Evolutionary conservation across 108 stramenopile species (phyloP).

Genomic region (Skeletonema tropicum): DNA sequence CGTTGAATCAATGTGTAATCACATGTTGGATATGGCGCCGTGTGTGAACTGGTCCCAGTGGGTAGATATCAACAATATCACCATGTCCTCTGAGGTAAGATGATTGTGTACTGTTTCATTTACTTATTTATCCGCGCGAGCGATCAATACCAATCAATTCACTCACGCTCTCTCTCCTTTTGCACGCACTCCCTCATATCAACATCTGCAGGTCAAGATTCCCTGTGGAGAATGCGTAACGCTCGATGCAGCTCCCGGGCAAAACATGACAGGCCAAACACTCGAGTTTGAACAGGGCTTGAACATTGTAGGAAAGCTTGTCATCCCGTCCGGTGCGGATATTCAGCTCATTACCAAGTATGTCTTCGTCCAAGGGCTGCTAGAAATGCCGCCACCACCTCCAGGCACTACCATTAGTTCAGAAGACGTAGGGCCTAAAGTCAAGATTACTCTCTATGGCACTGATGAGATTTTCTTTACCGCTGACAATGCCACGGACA

Average conservation of each 20-base stretch:
- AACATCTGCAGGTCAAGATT: constrained; percentile 7
- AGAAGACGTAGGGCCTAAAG: neutral
- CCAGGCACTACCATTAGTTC: neutral
- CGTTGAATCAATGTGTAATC: constrained; percentile 3
- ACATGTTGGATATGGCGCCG: constrained; percentile 1
- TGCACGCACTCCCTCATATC: neutral
- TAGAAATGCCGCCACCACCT: constrained; percentile 12
- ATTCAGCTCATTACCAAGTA: constrained; percentile 11
- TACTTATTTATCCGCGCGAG: too few species aligned
- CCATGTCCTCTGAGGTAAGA: neutral
- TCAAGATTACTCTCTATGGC: constrained; percentile 16
- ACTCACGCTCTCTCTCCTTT: neutral
- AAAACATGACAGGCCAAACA: neutral
- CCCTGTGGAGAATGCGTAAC: constrained; percentile 19
- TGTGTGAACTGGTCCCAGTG: neutral
- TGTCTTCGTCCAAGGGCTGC: constrained; percentile 16
- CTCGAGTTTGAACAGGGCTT: constrained; percentile 12
- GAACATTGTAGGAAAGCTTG: constrained; percentile 15
- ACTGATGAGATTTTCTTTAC: neutral
- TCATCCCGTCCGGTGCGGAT: constrained; percentile 10
- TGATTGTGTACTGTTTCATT: neutral
- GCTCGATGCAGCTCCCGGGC: constrained; percentile 7
- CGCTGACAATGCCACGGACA: neutral
- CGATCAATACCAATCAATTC: neutral
- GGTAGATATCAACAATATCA: constrained; percentile 12